These are phyloP conservation scores for Aspergillus neotritici DNA, from an alignment of 2,329 filamentous ascomycete genomes.

Conservation along the genomic window DNA sequence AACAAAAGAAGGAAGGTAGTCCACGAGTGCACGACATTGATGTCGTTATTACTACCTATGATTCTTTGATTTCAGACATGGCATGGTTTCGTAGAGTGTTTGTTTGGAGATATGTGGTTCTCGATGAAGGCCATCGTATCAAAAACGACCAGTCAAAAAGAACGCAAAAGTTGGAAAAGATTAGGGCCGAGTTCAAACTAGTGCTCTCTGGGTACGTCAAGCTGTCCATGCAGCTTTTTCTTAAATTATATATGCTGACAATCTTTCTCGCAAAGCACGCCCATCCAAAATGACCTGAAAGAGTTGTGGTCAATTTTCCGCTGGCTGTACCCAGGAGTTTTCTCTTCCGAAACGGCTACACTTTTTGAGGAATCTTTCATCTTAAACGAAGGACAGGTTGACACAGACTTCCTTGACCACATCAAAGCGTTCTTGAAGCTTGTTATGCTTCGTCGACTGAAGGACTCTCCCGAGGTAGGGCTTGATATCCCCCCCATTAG, in stretches of 20 bases:
- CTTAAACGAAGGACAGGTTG: constrained; percentile 50
- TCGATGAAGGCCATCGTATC: constrained; percentile 52
- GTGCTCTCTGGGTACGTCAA: constrained; percentile 43
- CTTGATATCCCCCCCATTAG: constrained; percentile 52
- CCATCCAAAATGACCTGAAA: constrained; percentile 54
- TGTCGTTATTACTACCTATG: constrained; percentile 48
- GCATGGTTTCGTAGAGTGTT: constrained; percentile 48
- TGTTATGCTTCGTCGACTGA: constrained; percentile 56
- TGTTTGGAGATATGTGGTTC: constrained; percentile 48
- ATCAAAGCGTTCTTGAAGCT: constrained; percentile 50
- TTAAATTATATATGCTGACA: background rate
- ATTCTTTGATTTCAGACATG: constrained; percentile 43
- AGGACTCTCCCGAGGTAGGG: constrained; percentile 50
- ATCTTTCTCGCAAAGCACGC: constrained; percentile 35
- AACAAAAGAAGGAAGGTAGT: background rate
- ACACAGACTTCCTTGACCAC: constrained; percentile 49
- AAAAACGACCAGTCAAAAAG: constrained; percentile 46
- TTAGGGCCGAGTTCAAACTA: constrained; percentile 46
- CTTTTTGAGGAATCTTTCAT: constrained; percentile 55
- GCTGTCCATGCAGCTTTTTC: background rate
- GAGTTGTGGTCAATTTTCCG: constrained; percentile 55
- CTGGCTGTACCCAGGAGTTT: constrained; percentile 56
- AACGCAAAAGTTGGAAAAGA: constrained; percentile 37
- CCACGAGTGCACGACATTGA: constrained; percentile 9
- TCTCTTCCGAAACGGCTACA: constrained; percentile 45